Evolutionary conservation across 495 filamentous ascomycete genomes (phyloP).

Genomic region (Collariella sp.): DNA sequence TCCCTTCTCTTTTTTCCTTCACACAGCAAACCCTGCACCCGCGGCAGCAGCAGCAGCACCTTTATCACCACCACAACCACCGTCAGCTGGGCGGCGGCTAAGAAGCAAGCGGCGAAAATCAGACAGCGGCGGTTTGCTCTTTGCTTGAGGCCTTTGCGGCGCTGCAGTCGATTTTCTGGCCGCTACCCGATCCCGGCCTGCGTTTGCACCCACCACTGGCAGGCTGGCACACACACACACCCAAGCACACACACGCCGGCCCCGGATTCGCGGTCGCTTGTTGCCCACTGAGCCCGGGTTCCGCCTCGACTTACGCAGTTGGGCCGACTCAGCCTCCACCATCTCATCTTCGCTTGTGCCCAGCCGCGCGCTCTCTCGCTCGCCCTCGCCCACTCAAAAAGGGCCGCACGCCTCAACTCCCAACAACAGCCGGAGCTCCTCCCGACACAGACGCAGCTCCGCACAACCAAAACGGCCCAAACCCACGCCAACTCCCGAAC

Average conservation of each 20-base stretch:
- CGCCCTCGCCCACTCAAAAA: not conserved
- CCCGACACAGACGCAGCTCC: not conserved
- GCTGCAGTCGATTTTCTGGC: not conserved
- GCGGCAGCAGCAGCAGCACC: not conserved
- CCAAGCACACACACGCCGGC: not conserved
- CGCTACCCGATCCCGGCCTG: conserved; percentile 2
- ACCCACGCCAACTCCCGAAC: not conserved
- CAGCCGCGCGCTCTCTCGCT: not conserved
- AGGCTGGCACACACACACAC: too few species aligned
- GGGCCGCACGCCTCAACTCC: not conserved
- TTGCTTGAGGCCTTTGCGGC: not conserved
- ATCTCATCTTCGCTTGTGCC: not conserved
- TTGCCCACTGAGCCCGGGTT: not conserved
- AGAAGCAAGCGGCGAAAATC: not conserved
- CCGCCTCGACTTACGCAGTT: conserved; percentile 1
- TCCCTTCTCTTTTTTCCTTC: not conserved
- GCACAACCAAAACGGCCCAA: conserved; percentile 3
- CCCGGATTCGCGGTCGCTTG: conserved; percentile 4
- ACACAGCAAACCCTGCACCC: not conserved
- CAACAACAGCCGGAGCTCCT: not conserved
- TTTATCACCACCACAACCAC: not conserved
- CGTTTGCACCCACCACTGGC: not conserved
- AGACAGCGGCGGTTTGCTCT: conserved; percentile 5
- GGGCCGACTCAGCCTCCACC: conserved; percentile 5
- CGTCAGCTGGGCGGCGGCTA: not conserved